A percentile compares a stretch with the other conserved stretches of the same genome.
These are phyloP conservation scores for Panicum virgatum DNA, from an alignment of 202 grass and related monocot genomes.

Conservation along the genomic window DNA sequence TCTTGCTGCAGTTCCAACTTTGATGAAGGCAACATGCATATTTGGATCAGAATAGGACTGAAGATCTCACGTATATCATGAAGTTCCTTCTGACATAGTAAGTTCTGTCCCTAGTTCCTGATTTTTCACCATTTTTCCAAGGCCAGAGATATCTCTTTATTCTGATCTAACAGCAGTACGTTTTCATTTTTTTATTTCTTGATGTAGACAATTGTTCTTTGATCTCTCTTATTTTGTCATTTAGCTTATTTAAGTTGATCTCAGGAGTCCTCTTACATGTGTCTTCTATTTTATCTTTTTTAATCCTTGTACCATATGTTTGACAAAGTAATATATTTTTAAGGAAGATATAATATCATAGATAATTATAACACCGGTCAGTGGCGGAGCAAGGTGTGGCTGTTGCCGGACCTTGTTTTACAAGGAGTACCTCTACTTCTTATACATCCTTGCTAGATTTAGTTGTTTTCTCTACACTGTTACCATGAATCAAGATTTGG, in stretches of 20 bases:
- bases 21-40: not conserved
- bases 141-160: not conserved
- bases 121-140: not conserved
- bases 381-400: too few relatives aligned
- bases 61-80: not conserved
- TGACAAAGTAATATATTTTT: not conserved
- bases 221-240: not conserved
- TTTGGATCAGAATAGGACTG: not conserved
- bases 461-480: too few relatives aligned
- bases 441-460: too few relatives aligned
- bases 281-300: not conserved
- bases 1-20: not conserved
- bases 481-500: too few relatives aligned
- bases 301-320: not conserved
- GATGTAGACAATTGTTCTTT: not conserved
- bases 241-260: not conserved
- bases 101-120: not conserved
- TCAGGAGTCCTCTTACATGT: not conserved
- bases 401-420: too few relatives aligned
- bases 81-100: not conserved
- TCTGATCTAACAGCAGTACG: too few relatives aligned
- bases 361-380: too few relatives aligned
- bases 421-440: too few relatives aligned
- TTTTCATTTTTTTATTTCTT: not conserved
- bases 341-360: not conserved